phyloP scores from a whole-genome alignment of 768 basidiomycete species.

The Tephrocybe sp. region DNA sequence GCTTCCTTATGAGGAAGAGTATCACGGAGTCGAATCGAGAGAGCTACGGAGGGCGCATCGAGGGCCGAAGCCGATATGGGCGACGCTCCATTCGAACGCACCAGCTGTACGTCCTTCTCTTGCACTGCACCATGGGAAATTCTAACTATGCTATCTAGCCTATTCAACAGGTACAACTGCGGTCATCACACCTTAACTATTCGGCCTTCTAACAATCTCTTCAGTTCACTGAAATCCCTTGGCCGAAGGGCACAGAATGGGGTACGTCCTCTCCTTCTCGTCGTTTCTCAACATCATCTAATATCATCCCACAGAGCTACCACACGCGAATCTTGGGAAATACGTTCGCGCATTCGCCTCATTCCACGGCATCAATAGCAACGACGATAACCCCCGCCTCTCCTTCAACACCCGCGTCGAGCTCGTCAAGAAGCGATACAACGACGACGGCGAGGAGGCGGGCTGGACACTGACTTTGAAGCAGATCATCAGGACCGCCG shows the following conservation, averaged over 20 bases:
- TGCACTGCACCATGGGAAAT: too few relatives aligned
- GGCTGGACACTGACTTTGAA: constrained; percentile 38
- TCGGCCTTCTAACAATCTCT: too few relatives aligned
- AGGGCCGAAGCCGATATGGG: constrained; percentile 38
- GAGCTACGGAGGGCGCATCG: constrained; percentile 29
- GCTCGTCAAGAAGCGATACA: constrained; percentile 36
- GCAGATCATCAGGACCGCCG: constrained; percentile 21
- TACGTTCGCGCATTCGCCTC: constrained; percentile 45
- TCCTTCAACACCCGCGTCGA: constrained; percentile 52
- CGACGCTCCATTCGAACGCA: constrained; percentile 31
- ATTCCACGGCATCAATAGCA: constrained; percentile 39
- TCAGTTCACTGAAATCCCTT: constrained; percentile 28
- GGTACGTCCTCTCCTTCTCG: constrained; percentile 16
- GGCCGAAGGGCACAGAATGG: constrained; percentile 33
- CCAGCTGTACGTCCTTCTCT: constrained; percentile 27
- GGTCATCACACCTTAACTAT: too few relatives aligned
- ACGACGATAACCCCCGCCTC: constrained; percentile 37
- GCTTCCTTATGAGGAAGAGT: constrained; percentile 28
- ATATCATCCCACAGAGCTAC: constrained; percentile 24
- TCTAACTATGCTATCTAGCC: constrained; percentile 12
- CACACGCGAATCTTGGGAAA: constrained; percentile 31
- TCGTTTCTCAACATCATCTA: too few relatives aligned
- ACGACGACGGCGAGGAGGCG: constrained; percentile 25
- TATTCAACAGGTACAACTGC: constrained; percentile 22
- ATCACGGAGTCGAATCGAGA: constrained; percentile 20